Evolutionary conservation across 768 basidiomycete genomes (phyloP).

Genomic region (Zangia roseola): DNA sequence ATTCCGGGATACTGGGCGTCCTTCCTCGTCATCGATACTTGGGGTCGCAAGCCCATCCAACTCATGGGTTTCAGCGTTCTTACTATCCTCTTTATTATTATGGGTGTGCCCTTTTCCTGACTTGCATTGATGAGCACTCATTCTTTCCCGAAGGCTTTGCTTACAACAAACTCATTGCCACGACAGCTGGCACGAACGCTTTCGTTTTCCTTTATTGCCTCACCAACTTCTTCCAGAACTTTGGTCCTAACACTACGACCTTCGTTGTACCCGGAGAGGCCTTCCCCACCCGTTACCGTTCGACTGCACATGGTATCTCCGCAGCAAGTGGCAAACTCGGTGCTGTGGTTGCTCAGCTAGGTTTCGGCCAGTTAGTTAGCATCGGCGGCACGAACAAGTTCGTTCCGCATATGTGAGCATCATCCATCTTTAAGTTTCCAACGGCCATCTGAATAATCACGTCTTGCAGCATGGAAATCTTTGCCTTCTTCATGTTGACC

Average conservation of each 20-base stretch:
- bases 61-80: slow-evolving; percentile 73
- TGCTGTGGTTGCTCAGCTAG: slow-evolving; percentile 78
- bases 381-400: slow-evolving; percentile 64
- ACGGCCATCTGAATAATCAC: slow-evolving; percentile 3
- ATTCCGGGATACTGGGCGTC: slow-evolving; percentile 71
- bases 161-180: slow-evolving; percentile 55
- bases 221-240: slow-evolving; percentile 91
- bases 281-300: slow-evolving; percentile 88
- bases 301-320: slow-evolving; percentile 81
- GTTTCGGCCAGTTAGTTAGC: slow-evolving; percentile 65
- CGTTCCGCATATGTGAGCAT: slow-evolving; percentile 65
- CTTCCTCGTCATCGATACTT: slow-evolving; percentile 65
- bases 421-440: not conserved
- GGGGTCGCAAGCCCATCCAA: slow-evolving; percentile 84
- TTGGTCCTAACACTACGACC: slow-evolving; percentile 79
- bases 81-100: slow-evolving; percentile 61
- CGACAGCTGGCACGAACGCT: slow-evolving; percentile 42
- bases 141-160: slow-evolving; percentile 52
- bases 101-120: slow-evolving; percentile 47
- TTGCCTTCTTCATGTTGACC: slow-evolving; percentile 85
- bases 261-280: slow-evolving; percentile 80
- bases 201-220: slow-evolving; percentile 86
- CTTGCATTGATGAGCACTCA: not conserved
- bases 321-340: slow-evolving; percentile 84
- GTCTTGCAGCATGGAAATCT: slow-evolving; percentile 61